Base-by-base conservation (phyloP, 768 basidiomycete genomes). In the Russula brevipes region DNA sequence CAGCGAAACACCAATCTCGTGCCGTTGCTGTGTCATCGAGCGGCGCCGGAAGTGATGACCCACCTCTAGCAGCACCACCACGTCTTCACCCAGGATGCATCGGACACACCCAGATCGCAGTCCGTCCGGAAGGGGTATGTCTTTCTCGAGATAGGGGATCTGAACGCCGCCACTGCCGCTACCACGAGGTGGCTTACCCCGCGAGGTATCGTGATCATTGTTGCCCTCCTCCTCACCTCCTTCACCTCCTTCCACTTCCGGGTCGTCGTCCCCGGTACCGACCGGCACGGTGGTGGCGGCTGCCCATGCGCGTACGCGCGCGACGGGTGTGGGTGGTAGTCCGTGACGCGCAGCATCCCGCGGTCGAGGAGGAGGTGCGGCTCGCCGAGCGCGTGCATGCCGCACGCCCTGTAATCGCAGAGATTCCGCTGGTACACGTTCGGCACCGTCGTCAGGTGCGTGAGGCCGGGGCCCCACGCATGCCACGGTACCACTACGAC, bases 11-110 rank as follows among this genome's bases (percentile, higher is more conserved):
- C 24, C 24, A 1, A 24, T 24, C 24, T 24, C 24, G 24, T 24
- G 24, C 24, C 24, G 24, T 24, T n/a, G 24, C 24, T 11, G 24
- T 24, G 24, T 24, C 24, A 24, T 24, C 24, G 24, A 24, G 24
- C 24, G 24, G 24, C 24, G 24, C 24, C 9, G 4, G 38, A 9
- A 12, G 38, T 9, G 5, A 12, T 8, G 38, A 39, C 59, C 42
- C 51, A 60, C 59, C 59, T 54, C 19, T 12, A 54, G 24, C 4
- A 53, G n/a, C 19, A 60, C 44, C 9, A 60, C 59, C 31, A 53
- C 59, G 42, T 60, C 59, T 49, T 60, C 59, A 4, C 59, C 42
- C 14, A 60, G 30, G n/a, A 53, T 16, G 59, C 33, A 54, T 16
- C 17, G 49, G 51, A 45, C 4, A n/a, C 9, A 7, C 8, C 33